phyloP scores from a whole-genome alignment of 2,329 filamentous ascomycete genomes.

The Hypoxylon rubiginosum region DNA sequence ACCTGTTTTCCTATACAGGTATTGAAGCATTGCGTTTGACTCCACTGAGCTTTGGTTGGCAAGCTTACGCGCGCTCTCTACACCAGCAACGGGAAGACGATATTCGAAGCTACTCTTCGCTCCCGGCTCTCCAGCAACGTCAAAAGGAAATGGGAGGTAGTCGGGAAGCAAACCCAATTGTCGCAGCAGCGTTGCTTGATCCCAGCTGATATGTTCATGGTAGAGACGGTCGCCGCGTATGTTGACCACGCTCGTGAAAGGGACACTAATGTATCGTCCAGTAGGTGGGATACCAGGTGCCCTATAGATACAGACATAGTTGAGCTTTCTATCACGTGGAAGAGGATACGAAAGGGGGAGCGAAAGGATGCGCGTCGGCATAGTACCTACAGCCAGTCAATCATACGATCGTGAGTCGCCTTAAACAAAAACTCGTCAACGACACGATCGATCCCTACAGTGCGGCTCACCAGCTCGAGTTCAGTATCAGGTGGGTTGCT shows the following conservation, averaged over 20 bases:
- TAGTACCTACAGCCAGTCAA: constrained; percentile 76
- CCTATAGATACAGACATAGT: constrained; percentile 49
- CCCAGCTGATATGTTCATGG: constrained; percentile 80
- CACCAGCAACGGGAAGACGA: constrained; percentile 70
- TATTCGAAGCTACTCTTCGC: constrained; percentile 63
- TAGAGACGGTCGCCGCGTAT: constrained; percentile 76
- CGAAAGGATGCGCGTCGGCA: neutral
- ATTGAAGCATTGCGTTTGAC: constrained; percentile 69
- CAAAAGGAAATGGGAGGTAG: constrained; percentile 73
- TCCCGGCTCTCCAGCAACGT: constrained; percentile 57
- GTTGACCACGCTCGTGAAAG: constrained; percentile 75
- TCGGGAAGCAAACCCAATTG: constrained; percentile 75
- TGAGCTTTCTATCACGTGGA: neutral
- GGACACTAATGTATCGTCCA: constrained; percentile 65
- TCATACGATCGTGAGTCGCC: constrained; percentile 71
- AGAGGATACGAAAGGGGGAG: neutral
- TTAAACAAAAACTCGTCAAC: constrained; percentile 78
- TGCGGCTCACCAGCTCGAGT: constrained; percentile 78
- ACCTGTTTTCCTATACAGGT: constrained; percentile 15
- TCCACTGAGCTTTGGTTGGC: constrained; percentile 63
- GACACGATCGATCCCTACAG: constrained; percentile 78
- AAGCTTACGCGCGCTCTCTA: constrained; percentile 64
- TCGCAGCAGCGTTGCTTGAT: constrained; percentile 72
- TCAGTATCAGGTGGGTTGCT: constrained; percentile 76
- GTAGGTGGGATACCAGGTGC: constrained; percentile 72